Base-by-base conservation (phyloP, 352 stramenopile genomes). In the Globisporangium spiculum region DNA sequence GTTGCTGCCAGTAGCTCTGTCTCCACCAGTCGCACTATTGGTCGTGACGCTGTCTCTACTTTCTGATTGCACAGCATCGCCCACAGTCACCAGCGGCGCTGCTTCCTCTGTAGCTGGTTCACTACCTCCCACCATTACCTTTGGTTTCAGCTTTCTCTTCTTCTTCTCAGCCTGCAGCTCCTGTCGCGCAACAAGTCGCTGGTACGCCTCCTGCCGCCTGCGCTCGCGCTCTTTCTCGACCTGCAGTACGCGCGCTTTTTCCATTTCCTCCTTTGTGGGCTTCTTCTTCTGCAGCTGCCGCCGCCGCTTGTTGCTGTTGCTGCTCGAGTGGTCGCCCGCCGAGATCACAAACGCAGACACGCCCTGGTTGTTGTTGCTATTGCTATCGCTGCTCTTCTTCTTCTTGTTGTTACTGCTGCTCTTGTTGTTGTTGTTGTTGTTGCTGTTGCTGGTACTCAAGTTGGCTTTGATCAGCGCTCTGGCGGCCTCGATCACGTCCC, bases 161-260 rank as follows among this genome's bases (percentile, higher is more conserved):
- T 77, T 70, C 60, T 77, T 70, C 14, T 77, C 80, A 0, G 69
- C 72, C 66, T 89, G 81, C 3, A 91, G 68, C 46, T 79, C 74
- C 65, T 89, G 84, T 16, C 84, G 75, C 4, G 81, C 83, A 5
- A 88, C 20, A 3, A 93, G 68, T 1, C 85, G 80, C 55, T 89
- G 77, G 62, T 87, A 87, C 6, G 85, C 85, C 30, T 80, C 77
- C 61, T 86, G 75, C 30, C 80, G 71, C 26, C 82, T 69, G 32
- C 68, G 65, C 34, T 92, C 78, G 14, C 80, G 79, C 65, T 92
- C 81, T 26, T 67, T 71, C 53, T 88, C 79, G 5, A 86, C 18
- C 36, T 73, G 66, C 48, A 61, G 48, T 1, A 50, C 63, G 3
- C 61, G 65, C 20, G 68, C 56, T 14, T 64, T 53, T n/a, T 76